A percentile compares a stretch with the other conserved stretches of the same genome.
These are phyloP conservation scores for Theileria annulata DNA, from an alignment of 169 alveolate genomes.

Conservation along the genomic window DNA sequence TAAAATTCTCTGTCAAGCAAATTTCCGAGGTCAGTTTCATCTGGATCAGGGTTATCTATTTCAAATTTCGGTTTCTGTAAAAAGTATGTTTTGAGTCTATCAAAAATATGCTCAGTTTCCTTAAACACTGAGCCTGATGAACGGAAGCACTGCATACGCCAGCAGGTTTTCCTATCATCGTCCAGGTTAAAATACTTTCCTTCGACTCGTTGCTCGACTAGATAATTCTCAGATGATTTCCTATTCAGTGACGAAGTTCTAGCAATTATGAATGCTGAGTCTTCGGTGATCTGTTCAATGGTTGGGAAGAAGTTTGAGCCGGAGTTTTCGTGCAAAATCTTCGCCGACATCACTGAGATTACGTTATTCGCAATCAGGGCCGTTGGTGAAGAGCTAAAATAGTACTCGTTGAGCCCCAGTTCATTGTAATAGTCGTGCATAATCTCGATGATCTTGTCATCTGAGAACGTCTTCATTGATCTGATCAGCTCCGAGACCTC, in stretches of 20 bases:
- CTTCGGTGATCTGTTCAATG: slow-evolving; percentile 73
- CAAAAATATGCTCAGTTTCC: slow-evolving; percentile 71
- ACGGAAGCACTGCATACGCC: slow-evolving; percentile 82
- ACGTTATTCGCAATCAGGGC: slow-evolving; percentile 76
- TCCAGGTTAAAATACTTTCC: slow-evolving; percentile 67
- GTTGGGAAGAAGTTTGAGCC: slow-evolving; percentile 79
- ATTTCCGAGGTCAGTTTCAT: slow-evolving; percentile 67
- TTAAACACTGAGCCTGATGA: slow-evolving; percentile 78
- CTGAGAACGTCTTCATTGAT: slow-evolving; percentile 52
- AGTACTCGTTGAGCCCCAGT: slow-evolving; percentile 79
- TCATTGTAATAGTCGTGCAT: slow-evolving; percentile 77
- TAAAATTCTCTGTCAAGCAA: slow-evolving; percentile 75
- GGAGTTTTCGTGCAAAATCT: slow-evolving; percentile 74
- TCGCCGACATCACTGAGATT: slow-evolving; percentile 81
- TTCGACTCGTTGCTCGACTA: slow-evolving; percentile 77
- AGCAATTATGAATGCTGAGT: slow-evolving; percentile 72
- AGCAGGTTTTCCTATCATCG: slow-evolving; percentile 68
- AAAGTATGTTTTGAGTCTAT: slow-evolving; percentile 77
- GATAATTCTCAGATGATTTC: slow-evolving; percentile 74
- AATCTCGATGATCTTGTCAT: slow-evolving; percentile 64
- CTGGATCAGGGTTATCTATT: slow-evolving; percentile 65
- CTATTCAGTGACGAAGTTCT: slow-evolving; percentile 74
- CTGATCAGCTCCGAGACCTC: slow-evolving; percentile 53
- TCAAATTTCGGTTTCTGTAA: slow-evolving; percentile 72
- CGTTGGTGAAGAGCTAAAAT: slow-evolving; percentile 78